These are phyloP conservation scores for Aspergillus alliaceus DNA, from an alignment of 2,329 filamentous ascomycete genomes.

Conservation along the genomic window DNA sequence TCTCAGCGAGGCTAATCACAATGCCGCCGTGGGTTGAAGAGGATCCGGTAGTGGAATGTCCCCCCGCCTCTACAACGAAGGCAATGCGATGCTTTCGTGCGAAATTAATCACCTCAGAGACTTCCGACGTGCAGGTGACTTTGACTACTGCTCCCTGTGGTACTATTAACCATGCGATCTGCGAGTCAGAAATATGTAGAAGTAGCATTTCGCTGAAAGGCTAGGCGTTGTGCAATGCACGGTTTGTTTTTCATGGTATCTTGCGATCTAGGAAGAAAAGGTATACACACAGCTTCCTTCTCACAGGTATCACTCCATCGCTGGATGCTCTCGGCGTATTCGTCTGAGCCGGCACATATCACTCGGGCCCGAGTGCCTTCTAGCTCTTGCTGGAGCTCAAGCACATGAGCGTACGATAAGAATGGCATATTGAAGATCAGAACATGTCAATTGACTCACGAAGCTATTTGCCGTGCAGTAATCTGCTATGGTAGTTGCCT, in stretches of 20 bases:
- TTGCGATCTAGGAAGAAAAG: background rate
- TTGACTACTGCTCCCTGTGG: conserved; percentile 16
- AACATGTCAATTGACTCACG: too few species aligned
- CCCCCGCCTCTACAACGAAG: conserved; percentile 56
- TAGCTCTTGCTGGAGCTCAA: conserved; percentile 9
- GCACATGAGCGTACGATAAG: conserved; percentile 6
- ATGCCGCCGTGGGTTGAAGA: conserved; percentile 54
- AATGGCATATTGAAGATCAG: conserved; percentile 4
- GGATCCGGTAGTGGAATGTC: conserved; percentile 56
- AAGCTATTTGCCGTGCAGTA: too few species aligned
- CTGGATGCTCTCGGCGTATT: conserved; percentile 8
- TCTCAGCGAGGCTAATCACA: conserved; percentile 55
- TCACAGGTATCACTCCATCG: conserved; percentile 15
- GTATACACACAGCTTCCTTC: conserved; percentile 8
- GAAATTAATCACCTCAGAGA: conserved; percentile 40
- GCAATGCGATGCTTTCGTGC: conserved; percentile 47
- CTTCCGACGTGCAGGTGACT: conserved; percentile 8
- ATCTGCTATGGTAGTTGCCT: background rate
- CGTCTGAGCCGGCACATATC: conserved; percentile 2
- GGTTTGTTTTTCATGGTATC: too few species aligned
- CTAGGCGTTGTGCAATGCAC: too few species aligned
- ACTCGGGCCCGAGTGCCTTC: conserved; percentile 12
- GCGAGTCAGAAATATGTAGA: too few species aligned
- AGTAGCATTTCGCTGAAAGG: too few species aligned
- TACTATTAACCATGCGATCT: too few species aligned